Base-by-base conservation (phyloP, 108 stramenopile species). In the Cylindrotheca closterium region DNA sequence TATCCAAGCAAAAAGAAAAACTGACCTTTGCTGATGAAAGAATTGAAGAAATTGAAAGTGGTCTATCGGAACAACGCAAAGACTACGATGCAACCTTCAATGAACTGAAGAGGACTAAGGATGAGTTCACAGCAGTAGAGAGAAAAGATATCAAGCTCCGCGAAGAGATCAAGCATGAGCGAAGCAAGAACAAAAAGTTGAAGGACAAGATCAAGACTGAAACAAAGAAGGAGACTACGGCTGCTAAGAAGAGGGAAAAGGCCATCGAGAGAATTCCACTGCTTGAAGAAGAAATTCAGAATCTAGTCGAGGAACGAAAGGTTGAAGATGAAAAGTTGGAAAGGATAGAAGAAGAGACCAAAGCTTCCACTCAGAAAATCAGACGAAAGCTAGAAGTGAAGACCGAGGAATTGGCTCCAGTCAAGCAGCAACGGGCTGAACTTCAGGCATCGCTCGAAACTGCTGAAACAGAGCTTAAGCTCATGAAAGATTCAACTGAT, bases 131-230 rank as follows among this genome's bases (percentile, higher is more conserved):
- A 8, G 84, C 86, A 22, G 95, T 79, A 53, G 98, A 98, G 79
- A 70, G 95, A 34, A 67, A 78, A 63, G 98, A 97, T 72, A 96
- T 97, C 79, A 94, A 96, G 70, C 70, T 94, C 58, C 59, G 85
- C 52, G 98, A 95, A 77, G 88, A 93, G 57, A 83, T 95, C 70
- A 97, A 97, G 85, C 78, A 85, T 79, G 76, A 70, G 45, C 89
- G 93, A 62, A 67, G 59, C 23, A 76, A 82, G 48, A 73, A 69
- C 17, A 88, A 88, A 55, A 96, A 95, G 77, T 64, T 93, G 34
- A 77, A 88, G 58, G 74, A 78, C 5, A 88, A 91, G 42, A 77
- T 91, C 34, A 70, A 80, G 30, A 59, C 61, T 15, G 90, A 93
- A 65, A 58, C 50, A 23, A 80, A 88, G 53, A 95, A 95, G 67